Conservation (phyloP, 83 land plant genomes). For the Picea abies region DNA sequence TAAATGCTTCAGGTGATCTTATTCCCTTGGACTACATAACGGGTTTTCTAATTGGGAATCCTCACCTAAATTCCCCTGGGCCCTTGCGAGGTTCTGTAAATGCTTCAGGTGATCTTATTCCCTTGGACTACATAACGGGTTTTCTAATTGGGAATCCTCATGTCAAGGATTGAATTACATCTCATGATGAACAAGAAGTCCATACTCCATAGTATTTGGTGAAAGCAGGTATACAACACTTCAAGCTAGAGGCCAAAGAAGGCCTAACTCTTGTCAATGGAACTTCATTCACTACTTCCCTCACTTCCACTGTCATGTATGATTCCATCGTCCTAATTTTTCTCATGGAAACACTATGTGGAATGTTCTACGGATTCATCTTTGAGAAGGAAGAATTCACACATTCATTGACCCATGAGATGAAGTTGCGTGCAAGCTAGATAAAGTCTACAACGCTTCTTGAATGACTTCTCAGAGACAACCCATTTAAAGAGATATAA, state of each 20-base stretch:
- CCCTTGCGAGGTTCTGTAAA: slow-evolving; percentile 67
- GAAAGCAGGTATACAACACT: slow-evolving; percentile 33
- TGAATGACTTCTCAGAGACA: too few species aligned
- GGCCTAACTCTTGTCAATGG: slow-evolving; percentile 68
- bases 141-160: slow-evolving; percentile 59
- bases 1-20: slow-evolving; percentile 62
- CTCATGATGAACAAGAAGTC: slow-evolving; percentile 19
- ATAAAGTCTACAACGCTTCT: too few species aligned
- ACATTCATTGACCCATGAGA: too few species aligned
- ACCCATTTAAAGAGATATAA: too few species aligned
- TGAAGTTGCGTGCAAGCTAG: too few species aligned
- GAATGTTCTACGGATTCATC: too few species aligned
- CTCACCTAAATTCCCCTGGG: slow-evolving; percentile 29
- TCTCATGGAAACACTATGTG: too few species aligned
- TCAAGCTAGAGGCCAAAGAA: slow-evolving; percentile 63
- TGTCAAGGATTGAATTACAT: slow-evolving; percentile 26
- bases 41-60: slow-evolving; percentile 62
- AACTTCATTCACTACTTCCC: slow-evolving; percentile 42
- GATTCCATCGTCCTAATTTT: too few species aligned
- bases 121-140: slow-evolving; percentile 68
- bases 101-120: slow-evolving; percentile 64
- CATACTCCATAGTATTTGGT: slow-evolving; percentile 34
- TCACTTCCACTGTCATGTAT: too few species aligned
- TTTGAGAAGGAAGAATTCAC: too few species aligned
- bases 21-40: slow-evolving; percentile 71